Percentiles rank a stretch among this genome's conserved stretches.
phyloP scores from a whole-genome alignment of 768 basidiomycete genomes.

The Cyclocybe aegerita region DNA sequence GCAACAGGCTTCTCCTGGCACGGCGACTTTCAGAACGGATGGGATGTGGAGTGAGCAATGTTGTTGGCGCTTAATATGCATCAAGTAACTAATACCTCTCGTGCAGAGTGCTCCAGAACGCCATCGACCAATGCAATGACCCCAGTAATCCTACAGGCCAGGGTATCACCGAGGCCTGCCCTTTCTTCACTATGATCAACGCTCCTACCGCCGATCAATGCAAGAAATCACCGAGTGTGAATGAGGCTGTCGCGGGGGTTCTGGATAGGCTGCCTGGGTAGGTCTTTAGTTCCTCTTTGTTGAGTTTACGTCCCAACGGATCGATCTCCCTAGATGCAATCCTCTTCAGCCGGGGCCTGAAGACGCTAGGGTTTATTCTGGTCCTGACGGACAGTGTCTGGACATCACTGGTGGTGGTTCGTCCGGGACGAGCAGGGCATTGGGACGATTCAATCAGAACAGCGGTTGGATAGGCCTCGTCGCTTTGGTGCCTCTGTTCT shows the following conservation, averaged over 20 bases:
- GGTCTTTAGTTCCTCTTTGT: not conserved
- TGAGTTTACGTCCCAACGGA: not conserved
- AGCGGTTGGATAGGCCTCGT: not conserved
- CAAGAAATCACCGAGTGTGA: constrained; percentile 30
- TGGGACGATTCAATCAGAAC: too few species aligned
- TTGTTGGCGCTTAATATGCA: not conserved
- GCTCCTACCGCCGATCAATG: constrained; percentile 27
- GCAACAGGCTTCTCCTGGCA: constrained; percentile 51
- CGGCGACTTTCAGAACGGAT: constrained; percentile 50
- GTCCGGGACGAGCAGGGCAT: too few species aligned
- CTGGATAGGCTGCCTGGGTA: constrained; percentile 30
- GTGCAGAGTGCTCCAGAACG: constrained; percentile 38
- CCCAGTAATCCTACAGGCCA: constrained; percentile 33
- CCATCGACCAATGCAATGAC: constrained; percentile 45
- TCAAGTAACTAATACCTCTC: not conserved
- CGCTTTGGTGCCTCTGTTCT: not conserved
- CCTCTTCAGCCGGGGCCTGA: constrained; percentile 37
- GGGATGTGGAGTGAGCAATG: constrained; percentile 34
- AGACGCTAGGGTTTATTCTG: constrained; percentile 33
- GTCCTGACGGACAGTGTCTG: constrained; percentile 23
- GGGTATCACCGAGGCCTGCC: constrained; percentile 38
- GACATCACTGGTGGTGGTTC: not conserved
- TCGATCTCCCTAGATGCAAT: constrained; percentile 29
- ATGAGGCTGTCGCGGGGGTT: constrained; percentile 22
- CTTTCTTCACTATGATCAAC: constrained; percentile 32